Evolutionary conservation across 805 yeast species (phyloP).

Genomic region (Spathaspora arborariae): DNA sequence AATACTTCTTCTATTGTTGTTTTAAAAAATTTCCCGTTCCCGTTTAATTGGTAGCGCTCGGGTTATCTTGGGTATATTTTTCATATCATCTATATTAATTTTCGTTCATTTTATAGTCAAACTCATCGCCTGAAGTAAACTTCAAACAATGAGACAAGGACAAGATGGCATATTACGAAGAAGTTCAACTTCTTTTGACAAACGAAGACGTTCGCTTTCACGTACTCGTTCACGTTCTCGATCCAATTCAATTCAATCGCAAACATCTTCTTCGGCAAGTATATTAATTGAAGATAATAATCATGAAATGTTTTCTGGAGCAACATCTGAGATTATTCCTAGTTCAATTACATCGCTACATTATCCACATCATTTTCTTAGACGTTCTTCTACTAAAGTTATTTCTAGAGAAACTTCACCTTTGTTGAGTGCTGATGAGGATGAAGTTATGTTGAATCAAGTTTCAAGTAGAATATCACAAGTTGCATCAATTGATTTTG

Average conservation of each 20-base stretch:
- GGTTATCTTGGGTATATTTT: not conserved
- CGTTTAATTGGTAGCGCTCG: too few species aligned
- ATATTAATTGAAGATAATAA: constrained; percentile 44
- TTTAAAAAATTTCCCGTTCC: too few species aligned
- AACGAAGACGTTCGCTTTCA: constrained; percentile 7
- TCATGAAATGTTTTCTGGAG: constrained; percentile 74
- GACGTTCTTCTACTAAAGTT: constrained; percentile 11
- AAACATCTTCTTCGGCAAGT: constrained; percentile 22
- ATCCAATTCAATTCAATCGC: constrained; percentile 29
- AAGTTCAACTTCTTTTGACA: not conserved
- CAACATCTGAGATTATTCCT: constrained; percentile 71
- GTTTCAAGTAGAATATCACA: constrained; percentile 17
- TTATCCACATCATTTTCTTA: constrained; percentile 54
- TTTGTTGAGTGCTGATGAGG: constrained; percentile 21
- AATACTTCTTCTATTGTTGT: too few species aligned
- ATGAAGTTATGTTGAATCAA: constrained; percentile 17
- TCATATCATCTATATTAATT: too few species aligned
- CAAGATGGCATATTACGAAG: not conserved
- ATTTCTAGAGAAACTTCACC: constrained; percentile 34
- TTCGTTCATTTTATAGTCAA: too few species aligned
- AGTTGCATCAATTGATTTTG: constrained; percentile 18
- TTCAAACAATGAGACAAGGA: not conserved
- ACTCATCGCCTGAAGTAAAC: not conserved
- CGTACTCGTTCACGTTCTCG: constrained; percentile 22
- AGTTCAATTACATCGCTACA: constrained; percentile 76